Evolutionary conservation across 2,329 filamentous ascomycete species (phyloP).

Genomic region (Thelonectria blattea): DNA sequence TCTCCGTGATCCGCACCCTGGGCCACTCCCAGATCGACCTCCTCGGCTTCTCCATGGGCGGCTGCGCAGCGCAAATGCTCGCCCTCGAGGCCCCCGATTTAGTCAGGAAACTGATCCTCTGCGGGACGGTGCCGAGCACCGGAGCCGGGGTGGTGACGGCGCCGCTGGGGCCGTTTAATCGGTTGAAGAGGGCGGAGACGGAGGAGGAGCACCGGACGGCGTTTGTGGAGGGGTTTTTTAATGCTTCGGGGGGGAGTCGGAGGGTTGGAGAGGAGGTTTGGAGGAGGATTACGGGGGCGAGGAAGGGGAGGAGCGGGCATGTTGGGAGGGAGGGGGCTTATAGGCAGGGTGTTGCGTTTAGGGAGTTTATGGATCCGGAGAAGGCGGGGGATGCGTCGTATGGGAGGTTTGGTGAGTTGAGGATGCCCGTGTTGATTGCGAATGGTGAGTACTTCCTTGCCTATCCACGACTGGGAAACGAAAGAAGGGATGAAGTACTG

Average conservation of each 20-base stretch:
- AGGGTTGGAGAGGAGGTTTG: slow-evolving; percentile 43
- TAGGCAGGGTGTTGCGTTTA: slow-evolving; percentile 43
- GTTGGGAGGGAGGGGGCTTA: slow-evolving; percentile 37
- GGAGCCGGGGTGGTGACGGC: slow-evolving; percentile 43
- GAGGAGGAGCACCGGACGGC: slow-evolving; percentile 43
- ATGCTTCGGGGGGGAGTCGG: slow-evolving; percentile 39
- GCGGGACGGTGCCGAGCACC: slow-evolving; percentile 50
- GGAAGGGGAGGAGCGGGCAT: slow-evolving; percentile 35
- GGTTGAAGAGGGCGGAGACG: slow-evolving; percentile 41
- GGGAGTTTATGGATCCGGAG: slow-evolving; percentile 45
- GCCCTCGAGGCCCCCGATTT: slow-evolving; percentile 47
- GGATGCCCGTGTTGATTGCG: slow-evolving; percentile 46
- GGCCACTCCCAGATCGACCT: slow-evolving; percentile 51
- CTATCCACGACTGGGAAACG: no score
- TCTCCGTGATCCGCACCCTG: slow-evolving; percentile 45
- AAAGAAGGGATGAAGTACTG: no score
- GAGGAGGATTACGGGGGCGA: slow-evolving; percentile 42
- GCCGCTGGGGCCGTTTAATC: slow-evolving; percentile 41
- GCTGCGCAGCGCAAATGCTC: slow-evolving; percentile 52
- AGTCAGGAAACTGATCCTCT: slow-evolving; percentile 50
- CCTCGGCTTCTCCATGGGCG: slow-evolving; percentile 58
- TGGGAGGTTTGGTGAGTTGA: slow-evolving; percentile 42
- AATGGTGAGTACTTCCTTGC: no score
- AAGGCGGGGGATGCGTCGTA: slow-evolving; percentile 43
- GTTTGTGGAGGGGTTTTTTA: slow-evolving; percentile 45